Evolutionary conservation across 2,329 filamentous ascomycete genomes (phyloP).

Genomic region (Westerdykella ornata): DNA sequence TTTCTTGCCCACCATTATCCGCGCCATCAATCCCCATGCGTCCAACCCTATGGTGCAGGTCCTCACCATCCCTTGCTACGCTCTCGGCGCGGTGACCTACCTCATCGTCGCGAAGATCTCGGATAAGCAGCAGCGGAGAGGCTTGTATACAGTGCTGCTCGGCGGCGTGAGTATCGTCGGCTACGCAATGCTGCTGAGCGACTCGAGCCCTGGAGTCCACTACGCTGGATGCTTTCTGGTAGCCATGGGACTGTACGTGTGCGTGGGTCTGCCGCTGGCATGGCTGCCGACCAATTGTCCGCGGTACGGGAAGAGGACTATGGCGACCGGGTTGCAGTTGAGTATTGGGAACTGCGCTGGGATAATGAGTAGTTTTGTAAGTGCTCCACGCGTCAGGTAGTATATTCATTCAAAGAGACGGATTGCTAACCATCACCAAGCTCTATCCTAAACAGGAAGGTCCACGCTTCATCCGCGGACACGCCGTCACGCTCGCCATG

Average conservation of each 20-base stretch:
- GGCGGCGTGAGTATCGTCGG: constrained; percentile 58
- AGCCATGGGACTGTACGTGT: constrained; percentile 62
- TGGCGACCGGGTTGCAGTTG: constrained; percentile 63
- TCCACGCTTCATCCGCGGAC: constrained; percentile 47
- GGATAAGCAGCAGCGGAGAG: constrained; percentile 60
- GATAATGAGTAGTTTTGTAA: constrained; percentile 66
- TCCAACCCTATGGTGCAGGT: constrained; percentile 61
- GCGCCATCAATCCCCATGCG: constrained; percentile 57
- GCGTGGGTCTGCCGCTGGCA: constrained; percentile 50
- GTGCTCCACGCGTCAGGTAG: constrained; percentile 11
- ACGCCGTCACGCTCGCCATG: constrained; percentile 48
- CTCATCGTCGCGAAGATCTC: constrained; percentile 60
- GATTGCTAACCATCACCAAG: constrained; percentile 17
- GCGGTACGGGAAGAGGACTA: constrained; percentile 68
- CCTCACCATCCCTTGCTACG: constrained; percentile 72
- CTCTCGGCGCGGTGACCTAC: constrained; percentile 63
- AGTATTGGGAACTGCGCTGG: constrained; percentile 64
- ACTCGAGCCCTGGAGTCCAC: constrained; percentile 55
- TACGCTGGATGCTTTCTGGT: constrained; percentile 75
- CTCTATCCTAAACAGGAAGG: constrained; percentile 43
- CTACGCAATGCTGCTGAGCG: constrained; percentile 60
- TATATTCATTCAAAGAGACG: background rate
- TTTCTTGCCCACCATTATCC: constrained; percentile 73
- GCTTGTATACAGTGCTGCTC: constrained; percentile 58
- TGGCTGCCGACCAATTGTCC: constrained; percentile 63